Evolutionary conservation across 768 basidiomycete species (phyloP).

Genomic region (Strobilomyces confusus): DNA sequence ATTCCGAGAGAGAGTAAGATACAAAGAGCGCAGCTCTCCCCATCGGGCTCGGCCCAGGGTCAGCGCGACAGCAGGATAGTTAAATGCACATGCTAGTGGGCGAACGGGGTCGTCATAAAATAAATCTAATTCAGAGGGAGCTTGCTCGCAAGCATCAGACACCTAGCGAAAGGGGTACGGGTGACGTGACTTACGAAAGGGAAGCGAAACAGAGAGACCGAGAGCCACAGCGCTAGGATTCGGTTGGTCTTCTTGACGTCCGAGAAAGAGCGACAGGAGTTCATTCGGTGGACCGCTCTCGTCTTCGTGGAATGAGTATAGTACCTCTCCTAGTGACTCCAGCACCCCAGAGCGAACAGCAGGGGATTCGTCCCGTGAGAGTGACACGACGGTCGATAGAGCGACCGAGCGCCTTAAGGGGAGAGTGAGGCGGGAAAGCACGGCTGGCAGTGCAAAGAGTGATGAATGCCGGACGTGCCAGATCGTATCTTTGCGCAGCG

Average conservation of each 20-base stretch:
- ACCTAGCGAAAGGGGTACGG: background rate
- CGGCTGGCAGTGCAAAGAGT: conserved; percentile 78
- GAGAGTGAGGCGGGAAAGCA: conserved; percentile 63
- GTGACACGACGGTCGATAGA: conserved; percentile 56
- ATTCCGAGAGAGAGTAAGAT: conserved; percentile 61
- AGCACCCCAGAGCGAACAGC: conserved; percentile 76
- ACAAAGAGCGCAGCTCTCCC: conserved; percentile 65
- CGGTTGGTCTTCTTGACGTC: conserved; percentile 42
- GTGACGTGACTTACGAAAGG: conserved; percentile 17
- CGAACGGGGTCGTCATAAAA: conserved; percentile 67
- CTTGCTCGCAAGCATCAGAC: conserved; percentile 17
- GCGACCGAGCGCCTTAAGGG: conserved; percentile 60
- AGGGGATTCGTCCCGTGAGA: conserved; percentile 59
- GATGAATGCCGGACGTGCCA: conserved; percentile 89
- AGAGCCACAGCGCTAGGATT: conserved; percentile 27
- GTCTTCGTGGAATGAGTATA: conserved; percentile 73
- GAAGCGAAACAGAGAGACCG: conserved; percentile 4
- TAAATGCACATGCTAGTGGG: conserved; percentile 78
- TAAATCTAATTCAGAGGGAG: conserved; percentile 33
- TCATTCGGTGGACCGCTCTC: conserved; percentile 64
- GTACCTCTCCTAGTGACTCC: conserved; percentile 85
- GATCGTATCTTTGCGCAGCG: conserved; percentile 59
- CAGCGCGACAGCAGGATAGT: conserved; percentile 86
- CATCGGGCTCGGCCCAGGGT: conserved; percentile 77
- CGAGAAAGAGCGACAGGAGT: conserved; percentile 75